A percentile compares a stretch with the other conserved stretches of the same genome.
Conservation (phyloP, 148 eudicot species). For the Rhododendron williamsianum region DNA sequence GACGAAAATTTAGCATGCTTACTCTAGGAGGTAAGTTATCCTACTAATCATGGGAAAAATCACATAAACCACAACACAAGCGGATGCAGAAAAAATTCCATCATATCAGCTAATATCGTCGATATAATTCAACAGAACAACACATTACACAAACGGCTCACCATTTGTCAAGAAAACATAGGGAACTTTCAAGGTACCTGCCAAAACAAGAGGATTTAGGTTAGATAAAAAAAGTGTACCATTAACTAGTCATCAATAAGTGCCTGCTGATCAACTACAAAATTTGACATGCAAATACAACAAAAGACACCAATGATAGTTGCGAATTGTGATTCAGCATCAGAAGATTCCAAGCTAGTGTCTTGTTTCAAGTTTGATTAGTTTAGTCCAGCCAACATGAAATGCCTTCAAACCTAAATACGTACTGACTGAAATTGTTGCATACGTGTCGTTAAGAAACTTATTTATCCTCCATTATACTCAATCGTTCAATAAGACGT, state of each 20-base stretch:
- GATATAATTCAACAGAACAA: neutral
- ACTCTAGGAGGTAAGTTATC: too few relatives aligned
- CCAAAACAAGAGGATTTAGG: slow-evolving; percentile 7
- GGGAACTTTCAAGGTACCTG: slow-evolving; percentile 68
- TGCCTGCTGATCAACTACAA: neutral
- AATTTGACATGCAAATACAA: neutral
- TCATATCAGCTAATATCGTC: neutral
- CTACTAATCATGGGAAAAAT: neutral
- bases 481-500: neutral
- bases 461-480: neutral
- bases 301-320: neutral
- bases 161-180: slow-evolving; percentile 83
- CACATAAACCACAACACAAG: neutral
- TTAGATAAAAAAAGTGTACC: neutral
- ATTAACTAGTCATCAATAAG: neutral
- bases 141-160: slow-evolving; percentile 19
- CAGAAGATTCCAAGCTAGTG: neutral
- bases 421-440: neutral
- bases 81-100: neutral
- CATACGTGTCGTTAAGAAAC: neutral
- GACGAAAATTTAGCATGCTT: neutral
- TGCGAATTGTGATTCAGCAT: neutral
- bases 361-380: neutral
- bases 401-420: neutral
- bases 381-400: neutral